Base-by-base conservation (phyloP, 1,139 yeast species). In the Nakaseomyces sp. region DNA sequence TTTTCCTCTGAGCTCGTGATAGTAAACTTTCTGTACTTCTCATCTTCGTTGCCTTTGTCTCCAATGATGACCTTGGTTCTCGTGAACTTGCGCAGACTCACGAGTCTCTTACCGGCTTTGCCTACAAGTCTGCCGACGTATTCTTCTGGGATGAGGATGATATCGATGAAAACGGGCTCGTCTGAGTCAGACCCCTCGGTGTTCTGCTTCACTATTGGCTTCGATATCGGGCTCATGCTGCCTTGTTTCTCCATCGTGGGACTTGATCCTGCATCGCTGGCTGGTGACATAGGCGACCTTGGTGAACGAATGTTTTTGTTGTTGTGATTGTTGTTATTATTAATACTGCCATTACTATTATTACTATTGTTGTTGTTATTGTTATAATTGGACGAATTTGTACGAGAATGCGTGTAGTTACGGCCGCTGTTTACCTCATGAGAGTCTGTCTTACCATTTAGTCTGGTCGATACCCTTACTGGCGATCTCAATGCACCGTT, bases 61-160 rank as follows among this genome's bases (percentile, higher is more conserved):
- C 87, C 81, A 50, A 87, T 85, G 10, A 80, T 79, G 59, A 87
- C 85, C 42, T 78, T 74, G 24, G 95, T 89, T 22, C 89, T 89
- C 43, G 88, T 77, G 32, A 74, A 74, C 54, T 82, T 77, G 53
- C 96, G 74, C 43, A 87, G 84, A 44, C 88, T 95, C 61, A 85
- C 91, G 55, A 87, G 87, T 65, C 93, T 75, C 35, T 84, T 69
- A 32, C 96, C 96, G 51, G 80, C 81, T 56, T 81, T 81, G 52
- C 96, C 96, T 60, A 87, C 86, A 48, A 88, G 72, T 42, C 95
- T 91, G 36, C 96, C 96, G 42, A 87, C 95, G 68, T 81, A 77
- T 46, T 81, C 87, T 51, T 83, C 79, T 26, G 94, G 85, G 61
- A 86, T 81, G 29, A 52, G 47, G 22, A 55, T 49, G 18, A 53